Percentiles rank a stretch among this genome's conserved stretches.
Conservation (phyloP, 371 early-diverging fungal genomes). For the Lichtheimia corymbifera region DNA sequence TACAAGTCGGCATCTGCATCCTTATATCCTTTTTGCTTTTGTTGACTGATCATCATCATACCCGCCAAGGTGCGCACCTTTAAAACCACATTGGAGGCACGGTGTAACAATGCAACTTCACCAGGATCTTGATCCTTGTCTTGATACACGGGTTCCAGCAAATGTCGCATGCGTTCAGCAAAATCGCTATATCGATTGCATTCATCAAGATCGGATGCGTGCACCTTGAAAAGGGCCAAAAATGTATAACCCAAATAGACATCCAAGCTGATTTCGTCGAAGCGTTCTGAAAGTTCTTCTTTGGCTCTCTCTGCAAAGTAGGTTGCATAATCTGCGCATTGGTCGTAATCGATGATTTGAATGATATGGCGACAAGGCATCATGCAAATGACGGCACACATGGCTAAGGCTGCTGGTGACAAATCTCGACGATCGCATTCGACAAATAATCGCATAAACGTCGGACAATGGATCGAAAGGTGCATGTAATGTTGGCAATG, state of each 20-base stretch:
- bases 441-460: constrained; percentile 24
- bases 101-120: background rate
- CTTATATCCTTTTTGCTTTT: background rate
- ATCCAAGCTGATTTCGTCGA: constrained; percentile 38
- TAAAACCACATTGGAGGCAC: background rate
- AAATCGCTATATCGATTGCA: constrained; percentile 18
- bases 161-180: constrained; percentile 27
- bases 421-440: background rate
- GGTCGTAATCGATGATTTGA: constrained; percentile 13
- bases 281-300: constrained; percentile 27
- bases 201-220: constrained; percentile 11
- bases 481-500: constrained; percentile 29
- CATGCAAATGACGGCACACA: constrained; percentile 29
- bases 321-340: constrained; percentile 17
- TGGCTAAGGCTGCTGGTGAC: constrained; percentile 32
- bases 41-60: background rate
- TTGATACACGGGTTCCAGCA: constrained; percentile 17
- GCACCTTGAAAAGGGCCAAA: constrained; percentile 28
- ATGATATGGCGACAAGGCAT: constrained; percentile 28
- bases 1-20: background rate
- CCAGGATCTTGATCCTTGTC: background rate
- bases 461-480: constrained; percentile 22
- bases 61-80: background rate
- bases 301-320: constrained; percentile 37
- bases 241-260: constrained; percentile 21